Conservation (phyloP, 495 filamentous ascomycete species). For the Penicillium simplicissimum region DNA sequence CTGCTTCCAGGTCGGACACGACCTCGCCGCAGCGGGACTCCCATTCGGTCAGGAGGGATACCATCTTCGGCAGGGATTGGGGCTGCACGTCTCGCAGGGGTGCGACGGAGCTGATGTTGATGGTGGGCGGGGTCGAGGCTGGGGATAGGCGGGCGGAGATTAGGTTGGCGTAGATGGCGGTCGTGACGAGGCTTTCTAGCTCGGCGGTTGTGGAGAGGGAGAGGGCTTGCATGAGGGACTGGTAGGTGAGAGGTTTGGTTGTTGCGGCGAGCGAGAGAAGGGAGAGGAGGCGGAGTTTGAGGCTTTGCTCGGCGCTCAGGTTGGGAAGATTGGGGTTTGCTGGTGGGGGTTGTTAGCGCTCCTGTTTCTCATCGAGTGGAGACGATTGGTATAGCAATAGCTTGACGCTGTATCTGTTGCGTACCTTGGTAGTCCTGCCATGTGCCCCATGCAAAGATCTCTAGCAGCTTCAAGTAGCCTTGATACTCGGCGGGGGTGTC, state of each 20-base stretch:
- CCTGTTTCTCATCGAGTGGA: neutral
- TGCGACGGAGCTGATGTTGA: constrained; percentile 76
- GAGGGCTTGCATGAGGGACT: constrained; percentile 63
- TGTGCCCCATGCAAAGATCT: constrained; percentile 93
- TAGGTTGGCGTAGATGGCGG: constrained; percentile 82
- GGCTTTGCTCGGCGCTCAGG: constrained; percentile 69
- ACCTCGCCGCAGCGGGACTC: constrained; percentile 70
- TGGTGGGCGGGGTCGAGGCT: constrained; percentile 56
- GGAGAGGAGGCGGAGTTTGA: constrained; percentile 89
- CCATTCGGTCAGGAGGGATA: constrained; percentile 70
- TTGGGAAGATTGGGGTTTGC: constrained; percentile 58
- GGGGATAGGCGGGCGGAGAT: constrained; percentile 82
- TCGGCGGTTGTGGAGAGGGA: constrained; percentile 64
- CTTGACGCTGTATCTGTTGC: constrained; percentile 11
- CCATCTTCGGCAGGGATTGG: constrained; percentile 62
- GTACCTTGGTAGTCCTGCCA: constrained; percentile 73
- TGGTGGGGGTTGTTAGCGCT: constrained; percentile 4
- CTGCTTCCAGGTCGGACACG: constrained; percentile 71
- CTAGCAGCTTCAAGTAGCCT: constrained; percentile 68
- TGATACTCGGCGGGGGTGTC: constrained; percentile 51
- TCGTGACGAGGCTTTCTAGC: constrained; percentile 88
- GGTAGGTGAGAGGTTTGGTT: constrained; percentile 69
- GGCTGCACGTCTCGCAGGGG: constrained; percentile 84
- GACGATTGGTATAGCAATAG: neutral
- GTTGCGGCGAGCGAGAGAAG: constrained; percentile 73